Percentiles rank a stretch among this genome's conserved stretches.
Evolutionary conservation across 345 rosid genomes (phyloP).

Genomic region (Rhizophora apiculata): DNA sequence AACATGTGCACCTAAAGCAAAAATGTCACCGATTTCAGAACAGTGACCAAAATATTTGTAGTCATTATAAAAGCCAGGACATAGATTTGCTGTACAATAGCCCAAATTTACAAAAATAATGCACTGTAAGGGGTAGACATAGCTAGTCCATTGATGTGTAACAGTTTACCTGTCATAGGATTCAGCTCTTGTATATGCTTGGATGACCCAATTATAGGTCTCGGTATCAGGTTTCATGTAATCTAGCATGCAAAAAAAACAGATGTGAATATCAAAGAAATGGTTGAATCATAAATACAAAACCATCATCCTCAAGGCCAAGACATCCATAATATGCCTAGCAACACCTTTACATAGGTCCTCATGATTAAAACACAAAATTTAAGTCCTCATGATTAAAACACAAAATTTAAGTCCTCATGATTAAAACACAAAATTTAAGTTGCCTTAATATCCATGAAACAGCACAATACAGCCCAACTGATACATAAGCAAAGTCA

Average conservation of each 20-base stretch:
- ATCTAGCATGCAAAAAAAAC: slow-evolving; percentile 39
- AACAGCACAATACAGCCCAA: neutral
- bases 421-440: neutral
- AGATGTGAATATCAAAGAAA: slow-evolving; percentile 1
- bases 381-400: neutral
- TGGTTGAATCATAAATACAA: slow-evolving; percentile 3
- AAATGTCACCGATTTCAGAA: neutral
- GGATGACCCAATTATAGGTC: slow-evolving; percentile 95
- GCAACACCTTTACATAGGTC: neutral
- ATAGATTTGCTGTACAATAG: too few species aligned
- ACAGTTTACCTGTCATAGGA: slow-evolving; percentile 79
- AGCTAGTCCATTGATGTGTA: neutral
- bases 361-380: neutral
- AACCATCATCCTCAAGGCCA: neutral
- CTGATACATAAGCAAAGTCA: neutral
- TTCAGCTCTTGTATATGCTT: slow-evolving; percentile 95
- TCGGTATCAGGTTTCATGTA: slow-evolving; percentile 94
- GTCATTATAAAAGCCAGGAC: too few species aligned
- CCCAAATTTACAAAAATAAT: neutral
- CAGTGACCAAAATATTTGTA: too few species aligned
- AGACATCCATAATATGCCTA: neutral
- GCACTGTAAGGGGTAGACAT: neutral
- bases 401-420: too few species aligned
- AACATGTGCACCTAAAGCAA: neutral
- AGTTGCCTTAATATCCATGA: neutral